These are phyloP conservation scores for Pontederia paniculata DNA, from an alignment of 176 grass and related monocot genomes.

Conservation along the genomic window DNA sequence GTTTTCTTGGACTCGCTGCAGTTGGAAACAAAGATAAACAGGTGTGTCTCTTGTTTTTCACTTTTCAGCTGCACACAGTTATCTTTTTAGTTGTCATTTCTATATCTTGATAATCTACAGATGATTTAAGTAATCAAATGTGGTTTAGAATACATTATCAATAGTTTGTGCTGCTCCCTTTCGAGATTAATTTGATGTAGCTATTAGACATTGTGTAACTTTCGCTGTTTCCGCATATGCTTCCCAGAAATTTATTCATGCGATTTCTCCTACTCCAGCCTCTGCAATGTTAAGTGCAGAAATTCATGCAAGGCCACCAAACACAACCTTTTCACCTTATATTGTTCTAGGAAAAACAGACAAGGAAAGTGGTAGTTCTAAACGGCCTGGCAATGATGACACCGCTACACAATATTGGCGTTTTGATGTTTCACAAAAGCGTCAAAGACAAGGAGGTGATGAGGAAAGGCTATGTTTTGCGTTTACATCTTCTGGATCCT, in stretches of 20 bases:
- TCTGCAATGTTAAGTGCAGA: constrained; percentile 68
- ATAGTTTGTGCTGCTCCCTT: too few relatives aligned
- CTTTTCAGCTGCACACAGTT: background rate
- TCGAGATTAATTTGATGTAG: background rate
- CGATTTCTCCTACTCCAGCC: constrained; percentile 95
- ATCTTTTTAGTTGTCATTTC: background rate
- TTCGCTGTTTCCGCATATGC: background rate
- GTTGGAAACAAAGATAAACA: constrained; percentile 96
- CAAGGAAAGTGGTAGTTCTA: constrained; percentile 44
- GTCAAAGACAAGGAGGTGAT: constrained; percentile 50
- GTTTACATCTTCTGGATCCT: constrained; percentile 75
- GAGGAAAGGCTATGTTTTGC: constrained; percentile 53
- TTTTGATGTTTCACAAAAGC: constrained; percentile 69
- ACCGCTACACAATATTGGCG: constrained; percentile 72
- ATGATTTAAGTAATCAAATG: too few relatives aligned
- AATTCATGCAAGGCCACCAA: constrained; percentile 52
- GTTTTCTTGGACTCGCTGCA: constrained; percentile 88
- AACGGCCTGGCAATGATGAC: constrained; percentile 30
- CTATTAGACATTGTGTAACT: background rate
- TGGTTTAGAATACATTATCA: too few relatives aligned
- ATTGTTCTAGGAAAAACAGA: constrained; percentile 27
- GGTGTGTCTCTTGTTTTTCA: constrained; percentile 29
- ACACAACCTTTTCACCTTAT: constrained; percentile 75
- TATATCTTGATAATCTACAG: background rate
- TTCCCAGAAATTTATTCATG: constrained; percentile 93